These are phyloP conservation scores for Termitomyces sp. DNA, from an alignment of 768 basidiomycete genomes.

Conservation along the genomic window DNA sequence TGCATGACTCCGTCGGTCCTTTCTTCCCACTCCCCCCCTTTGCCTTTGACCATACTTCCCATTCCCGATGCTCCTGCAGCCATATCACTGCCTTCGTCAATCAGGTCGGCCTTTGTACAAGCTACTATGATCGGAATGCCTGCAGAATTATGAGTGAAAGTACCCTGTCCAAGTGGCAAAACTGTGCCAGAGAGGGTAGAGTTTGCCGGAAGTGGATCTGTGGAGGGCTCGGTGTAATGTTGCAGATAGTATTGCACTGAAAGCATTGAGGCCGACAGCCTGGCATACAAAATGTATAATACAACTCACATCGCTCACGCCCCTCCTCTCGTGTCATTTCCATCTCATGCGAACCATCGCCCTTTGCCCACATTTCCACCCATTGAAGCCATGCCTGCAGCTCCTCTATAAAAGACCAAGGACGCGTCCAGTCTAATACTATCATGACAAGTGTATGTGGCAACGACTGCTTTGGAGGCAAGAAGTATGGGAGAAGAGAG, in stretches of 20 bases:
- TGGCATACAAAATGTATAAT: not conserved
- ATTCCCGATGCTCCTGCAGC: slow-evolving; percentile 75
- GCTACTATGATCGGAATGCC: slow-evolving; percentile 87
- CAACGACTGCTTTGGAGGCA: slow-evolving; percentile 64
- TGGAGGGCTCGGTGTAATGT: slow-evolving; percentile 81
- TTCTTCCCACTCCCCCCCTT: slow-evolving; percentile 93
- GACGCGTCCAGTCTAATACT: slow-evolving; percentile 91
- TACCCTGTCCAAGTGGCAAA: slow-evolving; percentile 80
- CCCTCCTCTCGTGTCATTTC: slow-evolving; percentile 77
- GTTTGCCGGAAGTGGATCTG: slow-evolving; percentile 58
- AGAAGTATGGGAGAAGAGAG: slow-evolving; percentile 68
- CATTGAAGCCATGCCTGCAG: slow-evolving; percentile 80
- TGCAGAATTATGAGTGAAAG: slow-evolving; percentile 78
- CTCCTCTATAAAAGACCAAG: slow-evolving; percentile 87
- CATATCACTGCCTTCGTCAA: slow-evolving; percentile 76
- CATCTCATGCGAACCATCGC: slow-evolving; percentile 64
- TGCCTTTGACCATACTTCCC: slow-evolving; percentile 89
- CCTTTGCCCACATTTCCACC: slow-evolving; percentile 78
- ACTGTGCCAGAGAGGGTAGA: slow-evolving; percentile 62
- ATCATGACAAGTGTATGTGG: slow-evolving; percentile 78
- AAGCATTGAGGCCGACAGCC: slow-evolving; percentile 2
- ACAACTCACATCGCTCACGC: slow-evolving; percentile 69
- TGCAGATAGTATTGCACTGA: slow-evolving; percentile 86
- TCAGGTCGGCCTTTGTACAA: slow-evolving; percentile 90
- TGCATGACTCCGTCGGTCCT: slow-evolving; percentile 94